These are phyloP conservation scores for Amanita rubescens DNA, from an alignment of 768 basidiomycete genomes.

Conservation along the genomic window DNA sequence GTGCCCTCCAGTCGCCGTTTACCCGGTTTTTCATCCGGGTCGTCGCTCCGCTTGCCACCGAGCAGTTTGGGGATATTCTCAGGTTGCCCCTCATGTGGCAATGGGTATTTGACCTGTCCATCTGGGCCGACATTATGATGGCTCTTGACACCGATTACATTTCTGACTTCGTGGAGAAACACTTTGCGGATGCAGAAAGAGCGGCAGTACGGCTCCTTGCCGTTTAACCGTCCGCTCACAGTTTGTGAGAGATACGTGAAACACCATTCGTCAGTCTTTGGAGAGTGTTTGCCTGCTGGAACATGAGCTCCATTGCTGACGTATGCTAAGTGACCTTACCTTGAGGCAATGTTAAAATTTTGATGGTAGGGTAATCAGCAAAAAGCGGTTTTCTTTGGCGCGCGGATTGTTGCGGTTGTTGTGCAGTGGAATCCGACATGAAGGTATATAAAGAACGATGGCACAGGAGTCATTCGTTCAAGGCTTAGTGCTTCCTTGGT, in stretches of 20 bases:
- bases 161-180: slow-evolving; percentile 59
- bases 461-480: slow-evolving; percentile 3
- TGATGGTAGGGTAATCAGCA: slow-evolving; percentile 45
- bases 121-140: slow-evolving; percentile 34
- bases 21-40: slow-evolving; percentile 23
- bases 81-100: slow-evolving; percentile 62
- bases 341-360: slow-evolving; percentile 46
- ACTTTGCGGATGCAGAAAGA: slow-evolving; percentile 60
- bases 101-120: slow-evolving; percentile 47
- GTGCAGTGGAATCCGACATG: slow-evolving; percentile 22
- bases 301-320: slow-evolving; percentile 4
- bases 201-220: slow-evolving; percentile 45
- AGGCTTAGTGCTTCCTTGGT: neutral
- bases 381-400: slow-evolving; percentile 31
- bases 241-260: slow-evolving; percentile 56
- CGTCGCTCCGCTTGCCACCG: slow-evolving; percentile 32
- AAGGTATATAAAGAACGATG: slow-evolving; percentile 16
- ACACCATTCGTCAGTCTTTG: slow-evolving; percentile 58
- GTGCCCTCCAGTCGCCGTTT: slow-evolving; percentile 22
- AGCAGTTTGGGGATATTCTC: slow-evolving; percentile 36
- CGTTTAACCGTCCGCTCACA: slow-evolving; percentile 42
- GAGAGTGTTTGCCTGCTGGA: slow-evolving; percentile 44
- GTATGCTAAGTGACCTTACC: slow-evolving; percentile 23
- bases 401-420: slow-evolving; percentile 22
- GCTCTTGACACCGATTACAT: slow-evolving; percentile 37